Percentiles rank a stretch among this genome's conserved stretches.
Conservation (phyloP, 305 asterid genomes). For the Solanum hybrid region DNA sequence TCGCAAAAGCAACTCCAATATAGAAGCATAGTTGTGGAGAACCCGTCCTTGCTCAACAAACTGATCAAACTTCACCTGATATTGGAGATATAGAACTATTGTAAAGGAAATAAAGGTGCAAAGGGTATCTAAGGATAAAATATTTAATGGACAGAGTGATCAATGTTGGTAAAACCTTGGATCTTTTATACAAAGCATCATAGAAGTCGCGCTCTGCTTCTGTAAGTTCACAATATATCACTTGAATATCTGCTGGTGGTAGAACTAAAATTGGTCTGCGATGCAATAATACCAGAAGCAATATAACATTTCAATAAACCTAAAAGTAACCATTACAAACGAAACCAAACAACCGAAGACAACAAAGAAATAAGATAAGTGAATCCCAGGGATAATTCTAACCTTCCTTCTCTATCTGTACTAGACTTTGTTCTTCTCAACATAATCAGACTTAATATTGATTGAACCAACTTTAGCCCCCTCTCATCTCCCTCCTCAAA, state of each 20-base stretch:
- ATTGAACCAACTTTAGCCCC: conserved; percentile 76
- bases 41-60: conserved; percentile 98
- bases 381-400: conserved; percentile 10
- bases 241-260: conserved; percentile 90
- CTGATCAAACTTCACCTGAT: conserved; percentile 82
- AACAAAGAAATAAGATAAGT: background rate
- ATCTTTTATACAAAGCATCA: conserved; percentile 84
- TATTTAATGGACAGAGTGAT: background rate
- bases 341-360: background rate
- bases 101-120: conserved; percentile 5
- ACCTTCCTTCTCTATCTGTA: conserved; percentile 91
- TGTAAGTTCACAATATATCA: conserved; percentile 69
- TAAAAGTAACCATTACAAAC: background rate
- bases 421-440: conserved; percentile 90
- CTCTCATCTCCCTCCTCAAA: conserved; percentile 96
- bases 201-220: conserved; percentile 89
- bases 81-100: conserved; percentile 10
- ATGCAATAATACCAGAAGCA: conserved; percentile 1
- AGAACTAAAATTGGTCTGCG: conserved; percentile 88
- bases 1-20: conserved; percentile 89
- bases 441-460: conserved; percentile 83
- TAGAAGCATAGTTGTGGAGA: conserved; percentile 97
- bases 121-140: background rate
- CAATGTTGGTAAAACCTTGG: conserved; percentile 48
- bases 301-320: background rate